These are phyloP conservation scores for Suhomyces ambrosiae DNA, from an alignment of 1,139 yeast genomes.

Conservation along the genomic window DNA sequence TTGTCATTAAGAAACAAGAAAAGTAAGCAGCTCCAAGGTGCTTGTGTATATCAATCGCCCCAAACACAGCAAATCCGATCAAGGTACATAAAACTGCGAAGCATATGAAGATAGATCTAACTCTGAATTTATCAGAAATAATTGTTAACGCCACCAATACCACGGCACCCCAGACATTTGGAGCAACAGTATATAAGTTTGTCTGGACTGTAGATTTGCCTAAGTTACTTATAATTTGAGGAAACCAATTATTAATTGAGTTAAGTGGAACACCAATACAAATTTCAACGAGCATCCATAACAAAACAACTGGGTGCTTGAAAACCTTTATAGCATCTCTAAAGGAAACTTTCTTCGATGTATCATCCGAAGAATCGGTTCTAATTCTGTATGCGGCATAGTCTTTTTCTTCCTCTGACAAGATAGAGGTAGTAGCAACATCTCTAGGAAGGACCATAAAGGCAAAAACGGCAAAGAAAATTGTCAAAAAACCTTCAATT, in stretches of 20 bases:
- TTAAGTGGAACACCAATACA: slow-evolving; percentile 51
- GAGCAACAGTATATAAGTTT: slow-evolving; percentile 33
- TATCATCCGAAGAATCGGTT: slow-evolving; percentile 30
- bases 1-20: slow-evolving; percentile 37
- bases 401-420: slow-evolving; percentile 28
- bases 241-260: slow-evolving; percentile 52
- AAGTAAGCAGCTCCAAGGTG: slow-evolving; percentile 45
- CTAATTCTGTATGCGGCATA: slow-evolving; percentile 29
- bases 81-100: slow-evolving; percentile 40
- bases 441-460: slow-evolving; percentile 25
- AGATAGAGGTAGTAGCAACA: slow-evolving; percentile 29
- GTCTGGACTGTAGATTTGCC: slow-evolving; percentile 33
- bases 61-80: slow-evolving; percentile 48
- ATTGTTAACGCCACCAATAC: slow-evolving; percentile 26
- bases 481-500: slow-evolving; percentile 25
- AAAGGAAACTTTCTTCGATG: slow-evolving; percentile 23
- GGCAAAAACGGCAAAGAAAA: slow-evolving; percentile 19
- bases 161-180: slow-evolving; percentile 35
- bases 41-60: slow-evolving; percentile 40
- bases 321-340: slow-evolving; percentile 32
- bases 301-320: slow-evolving; percentile 29
- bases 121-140: slow-evolving; percentile 26
- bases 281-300: slow-evolving; percentile 42
- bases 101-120: slow-evolving; percentile 39
- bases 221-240: slow-evolving; percentile 31